phyloP scores from a whole-genome alignment of 805 yeast genomes.

The Kluyveromyces aestuarii region DNA sequence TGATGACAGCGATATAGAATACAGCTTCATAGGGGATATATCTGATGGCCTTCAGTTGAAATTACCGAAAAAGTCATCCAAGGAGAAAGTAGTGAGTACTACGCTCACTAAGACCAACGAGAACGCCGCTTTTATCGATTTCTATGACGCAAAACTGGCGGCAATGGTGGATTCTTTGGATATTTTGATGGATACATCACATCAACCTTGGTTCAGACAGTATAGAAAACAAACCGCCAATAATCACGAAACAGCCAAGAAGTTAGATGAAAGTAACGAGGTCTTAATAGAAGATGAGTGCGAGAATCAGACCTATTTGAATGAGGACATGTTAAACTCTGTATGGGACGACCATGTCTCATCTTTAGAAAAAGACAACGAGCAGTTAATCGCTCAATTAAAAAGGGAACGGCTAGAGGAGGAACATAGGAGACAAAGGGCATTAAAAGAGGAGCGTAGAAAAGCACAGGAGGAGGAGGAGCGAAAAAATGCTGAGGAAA shows the following conservation, averaged over 20 bases:
- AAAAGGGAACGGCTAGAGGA: constrained; percentile 8
- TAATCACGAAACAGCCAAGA: background rate
- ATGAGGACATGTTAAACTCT: background rate
- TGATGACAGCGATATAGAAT: constrained; percentile 5
- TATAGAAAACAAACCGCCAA: background rate
- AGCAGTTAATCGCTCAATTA: constrained; percentile 8
- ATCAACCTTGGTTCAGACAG: background rate
- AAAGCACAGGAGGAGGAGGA: constrained; percentile 9
- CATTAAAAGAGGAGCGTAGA: constrained; percentile 9
- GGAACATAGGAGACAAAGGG: constrained; percentile 12
- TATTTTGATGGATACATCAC: background rate
- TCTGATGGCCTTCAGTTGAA: constrained; percentile 12
- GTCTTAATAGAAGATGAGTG: constrained; percentile 4
- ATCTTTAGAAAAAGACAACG: constrained; percentile 4
- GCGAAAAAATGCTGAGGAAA: constrained; percentile 9
- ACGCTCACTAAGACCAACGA: background rate
- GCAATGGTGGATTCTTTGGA: background rate
- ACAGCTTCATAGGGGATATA: constrained; percentile 7
- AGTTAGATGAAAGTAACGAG: constrained; percentile 2
- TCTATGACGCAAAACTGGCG: background rate
- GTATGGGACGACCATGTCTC: background rate
- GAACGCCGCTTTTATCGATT: background rate
- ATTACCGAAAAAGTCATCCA: constrained; percentile 7
- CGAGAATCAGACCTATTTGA: constrained; percentile 3
- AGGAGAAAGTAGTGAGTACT: constrained; percentile 1